These are phyloP conservation scores for Lycium barbarum DNA, from an alignment of 257 asterid genomes.

Conservation along the genomic window DNA sequence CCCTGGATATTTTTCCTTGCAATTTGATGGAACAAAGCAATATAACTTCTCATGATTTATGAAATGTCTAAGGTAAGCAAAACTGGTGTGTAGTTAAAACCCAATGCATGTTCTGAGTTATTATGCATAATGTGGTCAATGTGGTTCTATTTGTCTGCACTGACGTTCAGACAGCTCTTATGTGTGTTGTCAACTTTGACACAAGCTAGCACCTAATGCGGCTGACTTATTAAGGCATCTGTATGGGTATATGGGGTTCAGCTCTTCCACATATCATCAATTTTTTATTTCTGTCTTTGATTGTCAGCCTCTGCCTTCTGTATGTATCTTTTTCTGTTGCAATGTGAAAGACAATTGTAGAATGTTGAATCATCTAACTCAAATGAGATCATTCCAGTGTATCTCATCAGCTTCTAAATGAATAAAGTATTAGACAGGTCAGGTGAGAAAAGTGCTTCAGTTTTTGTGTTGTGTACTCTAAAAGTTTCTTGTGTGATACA, in stretches of 20 bases:
- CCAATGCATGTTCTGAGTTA: neutral
- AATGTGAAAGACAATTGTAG: neutral
- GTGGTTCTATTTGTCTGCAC: slow-evolving; percentile 1
- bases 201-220: slow-evolving; percentile 14
- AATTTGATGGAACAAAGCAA: neutral
- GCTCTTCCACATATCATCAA: neutral
- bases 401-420: slow-evolving; percentile 18
- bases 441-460: slow-evolving; percentile 13
- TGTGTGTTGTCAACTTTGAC: neutral
- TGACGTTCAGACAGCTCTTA: neutral
- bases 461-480: neutral
- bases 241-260: neutral
- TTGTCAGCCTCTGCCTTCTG: neutral
- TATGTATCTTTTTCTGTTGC: neutral
- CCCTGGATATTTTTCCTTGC: neutral
- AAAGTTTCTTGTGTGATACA: slow-evolving; percentile 43
- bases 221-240: neutral
- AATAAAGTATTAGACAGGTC: neutral
- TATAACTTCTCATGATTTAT: neutral
- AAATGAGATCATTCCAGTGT: neutral
- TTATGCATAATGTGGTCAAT: neutral
- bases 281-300: neutral
- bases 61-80: neutral
- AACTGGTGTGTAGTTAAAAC: neutral
- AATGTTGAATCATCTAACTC: neutral